Evolutionary conservation across 208 protist genomes (phyloP), one percentile per base, ranked within the genome.

Genomic region (Acanthamoeba culbertsoni): DNA sequence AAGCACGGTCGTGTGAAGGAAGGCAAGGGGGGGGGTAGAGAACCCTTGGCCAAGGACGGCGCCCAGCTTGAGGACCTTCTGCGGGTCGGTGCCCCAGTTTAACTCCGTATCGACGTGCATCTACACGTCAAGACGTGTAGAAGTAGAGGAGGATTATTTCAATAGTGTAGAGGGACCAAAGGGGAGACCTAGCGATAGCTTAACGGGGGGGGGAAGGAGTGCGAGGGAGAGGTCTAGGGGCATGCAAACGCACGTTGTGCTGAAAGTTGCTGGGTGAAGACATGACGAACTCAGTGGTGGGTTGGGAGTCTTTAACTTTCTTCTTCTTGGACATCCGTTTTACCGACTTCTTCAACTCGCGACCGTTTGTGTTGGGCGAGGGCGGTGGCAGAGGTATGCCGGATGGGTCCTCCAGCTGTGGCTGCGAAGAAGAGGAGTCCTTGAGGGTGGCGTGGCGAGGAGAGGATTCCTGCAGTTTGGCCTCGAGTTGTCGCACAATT

Each of bases 11-110:
- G 53, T n/a, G 53, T n/a, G 23, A 62, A 23, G 23, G 53, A 62
- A 62, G 23, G 53, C 16, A 23, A 62, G 37, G 31, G 31, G 31
- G 42, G 6, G 28, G 18, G 71, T 8, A 5, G 45, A 31, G 45
- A 23, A 5, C 45, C 77, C 77, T 28, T 86, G 46, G 77, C 77
- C 77, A 6, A 86, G 77, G 12, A 63, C 37, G 51, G 43, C 77
- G 33, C 46, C 43, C n/a, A 86, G 42, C 77, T 86, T 86, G 77
- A 86, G 77, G 23, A 86, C 77, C 46, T 86, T 62, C 46, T 40
- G 28, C 26, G 77, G 77, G 48, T 86, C 77, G 6, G 46, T 1
- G 2, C 51, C 77, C 77, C 77, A 86, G 31, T 86, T 86, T 40
- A 45, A 86, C 12, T 86, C 77, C 6, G n/a, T 46, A 46, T 86